phyloP scores from a whole-genome alignment of 2,329 filamentous ascomycete species.

The Diaporthe australafricana region DNA sequence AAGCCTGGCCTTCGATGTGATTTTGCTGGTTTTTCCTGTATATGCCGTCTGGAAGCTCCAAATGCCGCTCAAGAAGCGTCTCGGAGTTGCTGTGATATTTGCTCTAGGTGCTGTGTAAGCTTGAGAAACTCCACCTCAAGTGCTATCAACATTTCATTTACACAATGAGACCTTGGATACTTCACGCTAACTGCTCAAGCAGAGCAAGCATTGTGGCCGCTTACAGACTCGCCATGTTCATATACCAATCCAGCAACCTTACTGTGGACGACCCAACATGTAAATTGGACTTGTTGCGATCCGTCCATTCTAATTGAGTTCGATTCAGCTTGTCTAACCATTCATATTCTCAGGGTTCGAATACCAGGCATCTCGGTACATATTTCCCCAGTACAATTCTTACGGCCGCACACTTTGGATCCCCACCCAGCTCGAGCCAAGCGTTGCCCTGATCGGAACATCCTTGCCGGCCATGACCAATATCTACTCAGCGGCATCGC shows the following conservation, averaged over 20 bases:
- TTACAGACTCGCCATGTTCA: conserved; percentile 42
- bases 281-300: conserved; percentile 30
- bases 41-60: conserved; percentile 41
- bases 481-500: no score
- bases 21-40: conserved; percentile 43
- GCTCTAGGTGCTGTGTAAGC: conserved; percentile 39
- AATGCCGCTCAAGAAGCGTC: conserved; percentile 39
- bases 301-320: background rate
- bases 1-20: conserved; percentile 42
- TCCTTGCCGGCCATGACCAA: conserved; percentile 40
- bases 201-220: conserved; percentile 41
- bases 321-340: background rate
- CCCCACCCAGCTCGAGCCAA: conserved; percentile 43
- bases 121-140: background rate
- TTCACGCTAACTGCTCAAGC: background rate
- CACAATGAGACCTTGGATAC: no score
- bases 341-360: conserved; percentile 33
- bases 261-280: conserved; percentile 38
- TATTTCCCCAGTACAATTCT: conserved; percentile 43
- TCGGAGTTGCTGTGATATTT: conserved; percentile 41
- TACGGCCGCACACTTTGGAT: conserved; percentile 46
- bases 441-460: conserved; percentile 43
- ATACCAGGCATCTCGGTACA: conserved; percentile 39
- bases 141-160: background rate
- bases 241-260: conserved; percentile 34